Evolutionary conservation across 2,329 filamentous ascomycete species (phyloP), one percentile per base, ranked within the genome.

Genomic region (Colletotrichum nymphaeae): DNA sequence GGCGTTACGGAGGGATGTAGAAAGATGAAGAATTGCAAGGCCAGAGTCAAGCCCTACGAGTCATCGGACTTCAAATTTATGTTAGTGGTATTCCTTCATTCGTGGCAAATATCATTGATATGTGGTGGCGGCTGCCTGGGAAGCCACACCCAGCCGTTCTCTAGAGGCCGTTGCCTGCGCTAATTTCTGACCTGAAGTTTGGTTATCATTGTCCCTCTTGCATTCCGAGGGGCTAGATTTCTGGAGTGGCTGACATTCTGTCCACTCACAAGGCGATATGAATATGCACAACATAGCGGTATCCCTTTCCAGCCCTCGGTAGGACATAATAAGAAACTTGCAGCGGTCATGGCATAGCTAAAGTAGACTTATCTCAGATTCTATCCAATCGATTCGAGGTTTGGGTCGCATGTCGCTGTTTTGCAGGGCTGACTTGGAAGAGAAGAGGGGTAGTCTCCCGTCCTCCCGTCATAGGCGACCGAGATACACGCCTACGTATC

Each of bases 211-310:
- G 42, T 49, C 5, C 2, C 24, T 30, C 16, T 26, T 11, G 26
- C 59, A 32, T 7, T 19, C 11, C 42, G 14, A 52, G 11, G 35
- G 37, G 37, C 16, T 30, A 19, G 4, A 7, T 28, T 30, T 19
- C 24, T 52, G 24, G 19, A 12, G 59, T 63, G 59, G 42, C 59
- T 63, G 42, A 26, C 7, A 52, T 24, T 49, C 37, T 52, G 42
- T 22, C 59, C 59, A 63, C 37, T 63, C 30, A 63, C 8, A 63
- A 24, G 26, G 6, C 37, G 26, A 30, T 28, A 14, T n/a, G 5
- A 14, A 24, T 30, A 63, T 32, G 59, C 59, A 63, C 59, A 52
- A 63, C 37, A 63, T 63, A 63, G 59, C 42, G 59, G 26, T 63
- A n/a, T 52, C 37, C 59, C 59, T 16, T 32, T 32, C 26, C 9